Base-by-base conservation (phyloP, 352 stramenopile species). In the Globisporangium rhizosaccharum region DNA sequence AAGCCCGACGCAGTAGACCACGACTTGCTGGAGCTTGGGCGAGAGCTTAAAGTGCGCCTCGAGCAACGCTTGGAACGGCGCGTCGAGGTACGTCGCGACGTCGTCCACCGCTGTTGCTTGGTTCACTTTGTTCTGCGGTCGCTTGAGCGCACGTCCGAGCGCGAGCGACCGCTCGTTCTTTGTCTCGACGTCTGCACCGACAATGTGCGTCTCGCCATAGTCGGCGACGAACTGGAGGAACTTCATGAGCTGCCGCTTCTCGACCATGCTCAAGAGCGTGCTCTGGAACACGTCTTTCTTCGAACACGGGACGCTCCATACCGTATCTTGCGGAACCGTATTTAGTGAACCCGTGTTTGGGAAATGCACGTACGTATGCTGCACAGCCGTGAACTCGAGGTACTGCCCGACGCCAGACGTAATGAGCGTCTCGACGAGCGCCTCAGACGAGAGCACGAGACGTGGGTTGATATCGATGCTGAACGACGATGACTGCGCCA, bases 281-380 rank as follows among this genome's bases (percentile, higher is more conserved):
- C 84, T 92, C 45, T 87, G 82, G 62, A 97, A 96, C 20, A 97
- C 87, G 45, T 94, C 88, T 45, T 87, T 88, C 70, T 97, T 97
- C 5, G 82, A 94, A 69, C 87, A 96, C 46, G 88, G 88, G 25
- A 96, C 88, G 20, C 87, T 64, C 72, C 76, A 93, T 15, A 96
- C 71, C 3, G 68, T 74, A 36, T 87, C 78, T 39, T 39, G 33
- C 33, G 71, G 52, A 23, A 20, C 33, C 23, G 39, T n/a, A 25
- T 39, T 39, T 39, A 39, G 6, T 1, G 71, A 51, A 26, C 25
- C 33, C 23, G 39, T n/a, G 18, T 56, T 48, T 26, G 65, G 61
- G 14, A 87, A 70, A 45, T 87, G 74, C 51, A 97, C 75, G 63
- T 91, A 95, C 17, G 86, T 88, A 41, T 76, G 79, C 46, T 95